Conservation (phyloP, 2,329 filamentous ascomycete species). For the Cladorrhinum sp. region DNA sequence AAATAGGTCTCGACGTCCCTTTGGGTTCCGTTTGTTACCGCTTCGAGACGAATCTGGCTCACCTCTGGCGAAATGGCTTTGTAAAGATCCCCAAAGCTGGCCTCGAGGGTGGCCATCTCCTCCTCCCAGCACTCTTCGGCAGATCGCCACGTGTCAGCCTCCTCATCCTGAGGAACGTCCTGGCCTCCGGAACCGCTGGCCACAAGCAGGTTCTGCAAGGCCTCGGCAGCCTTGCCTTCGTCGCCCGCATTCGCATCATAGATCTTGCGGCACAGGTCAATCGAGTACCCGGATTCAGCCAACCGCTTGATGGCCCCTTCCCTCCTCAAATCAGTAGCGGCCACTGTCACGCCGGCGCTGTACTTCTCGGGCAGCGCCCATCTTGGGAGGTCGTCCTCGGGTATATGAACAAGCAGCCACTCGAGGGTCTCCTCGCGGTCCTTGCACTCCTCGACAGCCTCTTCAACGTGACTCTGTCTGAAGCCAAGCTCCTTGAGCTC, state of each 20-base stretch:
- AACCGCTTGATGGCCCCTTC: conserved; percentile 82
- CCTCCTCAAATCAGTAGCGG: conserved; percentile 72
- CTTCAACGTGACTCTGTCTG: conserved; percentile 81
- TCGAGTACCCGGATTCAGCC: conserved; percentile 76
- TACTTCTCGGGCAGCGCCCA: conserved; percentile 94
- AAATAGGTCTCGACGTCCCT: conserved; percentile 51
- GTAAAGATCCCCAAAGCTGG: conserved; percentile 79
- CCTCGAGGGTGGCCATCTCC: conserved; percentile 77
- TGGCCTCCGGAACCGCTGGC: conserved; percentile 39
- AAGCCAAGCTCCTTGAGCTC: conserved; percentile 81
- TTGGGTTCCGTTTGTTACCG: conserved; percentile 49
- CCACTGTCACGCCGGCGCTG: conserved; percentile 83
- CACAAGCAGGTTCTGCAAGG: conserved; percentile 69
- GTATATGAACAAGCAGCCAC: conserved; percentile 95
- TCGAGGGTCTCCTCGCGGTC: conserved; percentile 90
- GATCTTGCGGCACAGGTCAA: conserved; percentile 76
- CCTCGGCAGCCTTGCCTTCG: conserved; percentile 73
- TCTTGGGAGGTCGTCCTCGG: conserved; percentile 89
- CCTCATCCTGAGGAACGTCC: conserved; percentile 18
- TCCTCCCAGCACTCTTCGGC: conserved; percentile 74
- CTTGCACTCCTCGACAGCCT: conserved; percentile 83
- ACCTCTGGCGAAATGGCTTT: conserved; percentile 56
- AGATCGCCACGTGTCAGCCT: conserved; percentile 38
- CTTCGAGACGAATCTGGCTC: conserved; percentile 67
- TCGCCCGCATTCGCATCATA: conserved; percentile 68